Conservation (phyloP, 768 basidiomycete species). For the Baorangia bicolor region DNA sequence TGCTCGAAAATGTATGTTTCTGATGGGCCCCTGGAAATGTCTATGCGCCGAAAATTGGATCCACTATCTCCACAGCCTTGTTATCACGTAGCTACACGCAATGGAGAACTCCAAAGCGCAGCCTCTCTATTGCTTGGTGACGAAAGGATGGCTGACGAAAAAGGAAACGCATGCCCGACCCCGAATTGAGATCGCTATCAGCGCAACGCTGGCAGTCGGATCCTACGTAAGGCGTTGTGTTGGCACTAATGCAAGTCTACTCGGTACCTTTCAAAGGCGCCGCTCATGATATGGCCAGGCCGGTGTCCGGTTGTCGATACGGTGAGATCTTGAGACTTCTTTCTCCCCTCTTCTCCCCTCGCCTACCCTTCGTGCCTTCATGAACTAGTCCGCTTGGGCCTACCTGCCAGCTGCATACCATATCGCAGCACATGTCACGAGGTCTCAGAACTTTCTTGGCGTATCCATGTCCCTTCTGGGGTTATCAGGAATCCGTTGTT, state of each 20-base stretch:
- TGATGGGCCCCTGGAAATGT: neutral
- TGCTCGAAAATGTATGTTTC: neutral
- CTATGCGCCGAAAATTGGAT: neutral
- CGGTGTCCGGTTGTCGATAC: neutral
- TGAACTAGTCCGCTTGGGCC: neutral
- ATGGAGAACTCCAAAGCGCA: too few relatives aligned
- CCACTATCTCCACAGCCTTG: neutral
- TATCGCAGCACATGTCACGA: conserved; percentile 9
- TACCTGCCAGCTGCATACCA: neutral
- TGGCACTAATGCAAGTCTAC: conserved; percentile 1
- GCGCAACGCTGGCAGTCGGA: neutral
- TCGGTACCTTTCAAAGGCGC: conserved; percentile 11
- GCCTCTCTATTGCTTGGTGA: too few relatives aligned
- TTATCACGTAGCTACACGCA: neutral
- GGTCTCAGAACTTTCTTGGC: conserved; percentile 1
- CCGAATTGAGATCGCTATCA: conserved; percentile 1
- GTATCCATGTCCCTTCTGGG: conserved; percentile 8
- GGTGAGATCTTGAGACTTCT: conserved; percentile 1
- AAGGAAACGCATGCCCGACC: too few relatives aligned
- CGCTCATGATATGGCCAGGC: neutral
- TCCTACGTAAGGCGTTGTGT: conserved; percentile 4
- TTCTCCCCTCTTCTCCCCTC: neutral
- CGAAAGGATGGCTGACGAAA: too few relatives aligned
- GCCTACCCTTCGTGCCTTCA: neutral
- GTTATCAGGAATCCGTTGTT: conserved; percentile 3